These are phyloP conservation scores for Talaromyces sp. DNA, from an alignment of 2,329 filamentous ascomycete genomes.

Conservation along the genomic window DNA sequence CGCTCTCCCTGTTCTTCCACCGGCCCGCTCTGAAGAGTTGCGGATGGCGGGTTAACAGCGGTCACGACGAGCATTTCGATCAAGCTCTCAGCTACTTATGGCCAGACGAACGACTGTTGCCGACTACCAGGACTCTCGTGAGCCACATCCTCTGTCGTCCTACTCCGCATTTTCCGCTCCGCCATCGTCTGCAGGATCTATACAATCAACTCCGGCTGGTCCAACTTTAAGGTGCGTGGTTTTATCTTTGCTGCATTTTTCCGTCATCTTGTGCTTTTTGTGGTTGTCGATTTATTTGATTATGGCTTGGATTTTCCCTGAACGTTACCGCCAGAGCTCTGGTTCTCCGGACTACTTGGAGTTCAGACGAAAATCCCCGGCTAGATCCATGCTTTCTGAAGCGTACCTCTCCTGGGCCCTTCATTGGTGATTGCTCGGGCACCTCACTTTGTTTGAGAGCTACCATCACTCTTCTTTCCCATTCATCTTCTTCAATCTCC, in stretches of 20 bases:
- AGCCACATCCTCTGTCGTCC: slow-evolving; percentile 36
- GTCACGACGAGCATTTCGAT: slow-evolving; percentile 32
- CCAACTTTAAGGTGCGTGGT: slow-evolving; percentile 37
- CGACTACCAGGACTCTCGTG: slow-evolving; percentile 43
- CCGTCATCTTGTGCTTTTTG: not conserved
- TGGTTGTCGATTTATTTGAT: not conserved
- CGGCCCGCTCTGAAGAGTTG: slow-evolving; percentile 26
- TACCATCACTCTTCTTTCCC: not conserved
- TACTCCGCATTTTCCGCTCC: slow-evolving; percentile 31
- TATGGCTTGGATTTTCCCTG: not conserved
- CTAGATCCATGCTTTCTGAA: slow-evolving; percentile 4
- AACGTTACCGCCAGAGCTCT: not conserved
- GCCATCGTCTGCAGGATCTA: slow-evolving; percentile 24
- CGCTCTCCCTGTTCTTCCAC: slow-evolving; percentile 23
- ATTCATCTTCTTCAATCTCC: not conserved
- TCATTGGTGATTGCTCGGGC: slow-evolving; percentile 8
- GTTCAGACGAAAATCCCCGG: not conserved
- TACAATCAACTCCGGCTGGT: slow-evolving; percentile 23
- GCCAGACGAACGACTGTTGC: slow-evolving; percentile 45
- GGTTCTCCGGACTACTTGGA: not conserved
- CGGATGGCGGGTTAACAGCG: slow-evolving; percentile 45
- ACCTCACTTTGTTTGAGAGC: slow-evolving; percentile 4
- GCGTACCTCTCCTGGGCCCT: not conserved
- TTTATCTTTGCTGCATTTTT: not conserved
- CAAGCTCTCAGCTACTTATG: slow-evolving; percentile 42